Conservation (phyloP, 116 monocot species). For the Papilionanthe hybrid region DNA sequence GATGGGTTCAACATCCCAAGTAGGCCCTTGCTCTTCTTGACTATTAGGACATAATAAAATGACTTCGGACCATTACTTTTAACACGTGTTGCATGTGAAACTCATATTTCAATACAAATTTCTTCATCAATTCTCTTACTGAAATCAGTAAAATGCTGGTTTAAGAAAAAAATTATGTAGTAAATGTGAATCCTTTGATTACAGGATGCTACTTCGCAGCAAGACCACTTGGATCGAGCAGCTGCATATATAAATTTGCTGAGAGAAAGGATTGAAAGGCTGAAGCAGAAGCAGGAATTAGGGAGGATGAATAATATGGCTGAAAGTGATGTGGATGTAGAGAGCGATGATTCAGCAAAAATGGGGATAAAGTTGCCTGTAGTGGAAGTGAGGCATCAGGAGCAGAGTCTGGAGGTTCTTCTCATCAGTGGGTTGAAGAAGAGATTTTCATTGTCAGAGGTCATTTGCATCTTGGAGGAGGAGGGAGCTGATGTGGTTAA, state of each 20-base stretch:
- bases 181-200: not conserved
- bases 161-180: not conserved
- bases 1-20: no score
- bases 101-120: no score
- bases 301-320: not conserved
- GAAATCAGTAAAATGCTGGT: no score
- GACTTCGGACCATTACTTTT: not conserved
- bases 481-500: slow-evolving; percentile 39
- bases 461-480: slow-evolving; percentile 23
- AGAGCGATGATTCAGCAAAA: not conserved
- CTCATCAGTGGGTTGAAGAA: slow-evolving; percentile 14
- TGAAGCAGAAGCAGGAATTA: slow-evolving; percentile 16
- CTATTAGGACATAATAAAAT: not conserved
- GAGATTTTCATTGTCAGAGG: slow-evolving; percentile 21
- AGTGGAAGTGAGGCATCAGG: slow-evolving; percentile 15
- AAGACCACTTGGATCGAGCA: slow-evolving; percentile 20
- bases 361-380: not conserved
- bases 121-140: no score
- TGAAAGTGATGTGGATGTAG: no score
- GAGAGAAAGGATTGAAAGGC: slow-evolving; percentile 11
- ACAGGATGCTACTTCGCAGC: slow-evolving; percentile 23
- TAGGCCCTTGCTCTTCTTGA: no score
- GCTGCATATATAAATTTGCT: slow-evolving; percentile 19
- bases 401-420: slow-evolving; percentile 23
- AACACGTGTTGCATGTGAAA: not conserved